A percentile compares a stretch with the other conserved stretches of the same genome.
These are phyloP conservation scores for Lactifluus piperatus DNA, from an alignment of 768 basidiomycete species.

Conservation along the genomic window DNA sequence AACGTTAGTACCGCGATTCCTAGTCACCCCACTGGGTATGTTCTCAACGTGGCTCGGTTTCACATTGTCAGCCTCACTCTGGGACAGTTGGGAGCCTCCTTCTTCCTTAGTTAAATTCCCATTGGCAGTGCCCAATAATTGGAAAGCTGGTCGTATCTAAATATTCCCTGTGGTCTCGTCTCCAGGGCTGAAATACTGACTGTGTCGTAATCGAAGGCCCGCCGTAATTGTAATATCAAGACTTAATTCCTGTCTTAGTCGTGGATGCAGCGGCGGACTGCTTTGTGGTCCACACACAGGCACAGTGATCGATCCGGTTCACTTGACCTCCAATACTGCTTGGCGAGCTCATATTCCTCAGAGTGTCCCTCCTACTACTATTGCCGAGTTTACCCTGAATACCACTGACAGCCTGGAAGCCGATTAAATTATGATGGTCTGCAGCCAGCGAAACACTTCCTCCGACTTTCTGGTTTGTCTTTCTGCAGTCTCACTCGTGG, in stretches of 20 bases:
- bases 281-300: constrained; percentile 30
- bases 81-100: constrained; percentile 26
- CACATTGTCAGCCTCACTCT: neutral
- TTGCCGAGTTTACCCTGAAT: constrained; percentile 31
- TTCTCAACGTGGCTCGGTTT: neutral
- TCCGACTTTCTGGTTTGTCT: constrained; percentile 16
- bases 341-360: neutral
- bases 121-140: constrained; percentile 33
- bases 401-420: constrained; percentile 6
- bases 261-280: constrained; percentile 35
- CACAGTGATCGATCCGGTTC: constrained; percentile 25
- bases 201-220: constrained; percentile 22
- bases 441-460: neutral
- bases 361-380: constrained; percentile 31
- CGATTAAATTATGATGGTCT: constrained; percentile 30
- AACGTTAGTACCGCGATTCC: constrained; percentile 27
- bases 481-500: constrained; percentile 24
- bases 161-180: constrained; percentile 12
- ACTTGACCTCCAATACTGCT: neutral
- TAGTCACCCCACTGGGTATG: constrained; percentile 25
- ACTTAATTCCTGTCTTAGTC: constrained; percentile 28
- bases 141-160: constrained; percentile 34
- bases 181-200: neutral
- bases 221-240: constrained; percentile 34
- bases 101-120: constrained; percentile 26